These are phyloP conservation scores for Tubosaeta sp. DNA, from an alignment of 768 basidiomycete genomes.

Conservation along the genomic window DNA sequence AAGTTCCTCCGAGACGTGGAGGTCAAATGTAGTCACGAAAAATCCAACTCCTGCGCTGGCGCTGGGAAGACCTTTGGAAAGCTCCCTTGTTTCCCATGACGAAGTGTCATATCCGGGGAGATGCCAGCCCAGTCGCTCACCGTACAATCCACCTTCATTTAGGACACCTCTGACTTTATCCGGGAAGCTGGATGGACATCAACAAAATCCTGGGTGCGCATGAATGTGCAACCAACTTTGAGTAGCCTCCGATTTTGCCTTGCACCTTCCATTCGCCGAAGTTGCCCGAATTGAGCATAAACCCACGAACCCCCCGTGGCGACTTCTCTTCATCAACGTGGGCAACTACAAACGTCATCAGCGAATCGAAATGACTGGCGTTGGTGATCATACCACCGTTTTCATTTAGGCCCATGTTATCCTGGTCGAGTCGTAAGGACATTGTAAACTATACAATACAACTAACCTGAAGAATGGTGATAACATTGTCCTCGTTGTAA, in stretches of 20 bases:
- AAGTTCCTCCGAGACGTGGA: conserved; percentile 53
- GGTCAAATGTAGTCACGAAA: conserved; percentile 69
- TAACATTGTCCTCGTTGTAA: conserved; percentile 59
- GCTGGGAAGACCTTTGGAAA: conserved; percentile 55
- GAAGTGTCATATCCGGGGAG: conserved; percentile 65
- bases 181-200: conserved; percentile 47
- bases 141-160: conserved; percentile 70
- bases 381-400: conserved; percentile 39
- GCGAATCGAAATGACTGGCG: background rate
- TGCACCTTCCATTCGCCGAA: conserved; percentile 70
- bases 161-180: conserved; percentile 68
- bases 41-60: conserved; percentile 70
- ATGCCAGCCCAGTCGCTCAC: conserved; percentile 73
- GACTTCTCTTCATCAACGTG: conserved; percentile 56
- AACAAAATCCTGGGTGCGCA: background rate
- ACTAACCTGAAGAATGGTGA: conserved; percentile 69
- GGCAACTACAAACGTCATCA: conserved; percentile 24
- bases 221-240: conserved; percentile 37
- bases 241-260: conserved; percentile 73
- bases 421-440: conserved; percentile 36
- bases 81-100: conserved; percentile 53
- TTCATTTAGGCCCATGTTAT: conserved; percentile 78
- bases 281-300: conserved; percentile 57
- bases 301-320: conserved; percentile 76
- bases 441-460: background rate